A percentile compares a stretch with the other conserved stretches of the same genome.
Evolutionary conservation across 371 early-diverging fungal genomes (phyloP).

Genomic region (Apophysomyces variabilis): DNA sequence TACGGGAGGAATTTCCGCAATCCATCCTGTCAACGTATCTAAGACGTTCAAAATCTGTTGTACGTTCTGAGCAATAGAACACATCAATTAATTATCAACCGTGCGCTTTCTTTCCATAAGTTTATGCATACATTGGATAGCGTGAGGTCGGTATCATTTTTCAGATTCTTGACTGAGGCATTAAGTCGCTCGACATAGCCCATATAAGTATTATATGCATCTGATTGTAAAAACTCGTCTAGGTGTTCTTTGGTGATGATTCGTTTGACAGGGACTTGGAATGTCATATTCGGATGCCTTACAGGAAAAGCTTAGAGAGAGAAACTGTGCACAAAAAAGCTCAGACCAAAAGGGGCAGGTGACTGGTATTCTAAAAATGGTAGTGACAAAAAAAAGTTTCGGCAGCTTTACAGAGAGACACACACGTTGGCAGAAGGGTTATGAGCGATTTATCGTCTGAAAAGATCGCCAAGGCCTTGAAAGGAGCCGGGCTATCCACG

Average conservation of each 20-base stretch:
- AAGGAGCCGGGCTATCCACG: slow-evolving; percentile 45
- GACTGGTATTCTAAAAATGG: slow-evolving; percentile 4
- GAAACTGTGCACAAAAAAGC: neutral
- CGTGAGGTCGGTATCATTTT: slow-evolving; percentile 51
- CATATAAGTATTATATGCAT: slow-evolving; percentile 66
- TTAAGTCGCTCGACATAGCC: slow-evolving; percentile 76
- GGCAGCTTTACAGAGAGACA: neutral
- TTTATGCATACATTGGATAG: slow-evolving; percentile 54
- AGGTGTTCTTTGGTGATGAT: slow-evolving; percentile 90
- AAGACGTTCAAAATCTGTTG: slow-evolving; percentile 64
- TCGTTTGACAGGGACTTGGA: slow-evolving; percentile 62
- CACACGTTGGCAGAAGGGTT: neutral
- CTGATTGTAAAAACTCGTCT: slow-evolving; percentile 72
- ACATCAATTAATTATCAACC: neutral
- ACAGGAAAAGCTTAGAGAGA: neutral
- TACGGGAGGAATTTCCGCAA: slow-evolving; percentile 76
- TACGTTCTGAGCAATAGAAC: slow-evolving; percentile 47
- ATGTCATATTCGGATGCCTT: slow-evolving; percentile 23
- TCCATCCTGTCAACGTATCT: slow-evolving; percentile 62
- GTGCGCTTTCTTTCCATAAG: slow-evolving; percentile 16
- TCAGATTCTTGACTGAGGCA: slow-evolving; percentile 69
- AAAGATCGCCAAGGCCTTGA: slow-evolving; percentile 60
- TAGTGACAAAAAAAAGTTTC: slow-evolving; percentile 3
- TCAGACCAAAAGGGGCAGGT: neutral
- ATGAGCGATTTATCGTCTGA: slow-evolving; percentile 64